These are phyloP conservation scores for Austroboletus festivus DNA, from an alignment of 768 basidiomycete genomes.

Conservation along the genomic window DNA sequence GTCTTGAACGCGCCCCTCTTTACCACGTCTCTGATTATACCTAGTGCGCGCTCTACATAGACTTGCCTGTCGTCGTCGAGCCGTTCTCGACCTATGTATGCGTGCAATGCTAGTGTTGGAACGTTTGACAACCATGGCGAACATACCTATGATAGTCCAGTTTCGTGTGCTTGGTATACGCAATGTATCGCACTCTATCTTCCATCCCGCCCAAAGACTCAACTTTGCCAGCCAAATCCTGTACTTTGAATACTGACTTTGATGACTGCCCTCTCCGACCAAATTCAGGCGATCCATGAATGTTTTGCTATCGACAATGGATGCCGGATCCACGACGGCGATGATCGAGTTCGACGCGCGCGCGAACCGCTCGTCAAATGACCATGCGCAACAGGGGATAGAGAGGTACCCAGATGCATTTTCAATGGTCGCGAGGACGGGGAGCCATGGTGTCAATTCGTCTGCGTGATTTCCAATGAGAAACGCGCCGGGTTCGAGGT, in stretches of 20 bases:
- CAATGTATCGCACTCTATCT: constrained; percentile 79
- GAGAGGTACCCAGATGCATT: constrained; percentile 66
- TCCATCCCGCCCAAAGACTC: constrained; percentile 77
- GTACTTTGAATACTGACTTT: constrained; percentile 77
- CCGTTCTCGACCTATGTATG: constrained; percentile 29
- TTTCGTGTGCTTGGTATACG: constrained; percentile 92
- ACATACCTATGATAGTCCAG: constrained; percentile 86
- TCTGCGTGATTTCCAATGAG: constrained; percentile 95
- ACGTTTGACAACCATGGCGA: background rate
- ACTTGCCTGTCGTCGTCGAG: constrained; percentile 12
- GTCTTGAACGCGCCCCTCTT: constrained; percentile 71
- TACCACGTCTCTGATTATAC: constrained; percentile 53
- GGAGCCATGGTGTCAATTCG: constrained; percentile 93
- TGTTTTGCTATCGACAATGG: constrained; percentile 22
- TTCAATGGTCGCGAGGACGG: constrained; percentile 68
- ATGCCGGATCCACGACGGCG: constrained; percentile 15
- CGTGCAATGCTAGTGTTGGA: background rate
- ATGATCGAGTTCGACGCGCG: constrained; percentile 38
- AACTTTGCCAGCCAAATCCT: constrained; percentile 81
- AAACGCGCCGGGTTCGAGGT: constrained; percentile 53
- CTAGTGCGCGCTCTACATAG: constrained; percentile 39
- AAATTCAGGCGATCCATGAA: constrained; percentile 50
- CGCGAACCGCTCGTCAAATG: constrained; percentile 66
- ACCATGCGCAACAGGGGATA: constrained; percentile 92
- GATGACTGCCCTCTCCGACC: constrained; percentile 56